A percentile compares a stretch with the other conserved stretches of the same genome.
These are phyloP conservation scores for Aspergillus uvarum DNA, from an alignment of 2,329 filamentous ascomycete genomes.

Conservation along the genomic window DNA sequence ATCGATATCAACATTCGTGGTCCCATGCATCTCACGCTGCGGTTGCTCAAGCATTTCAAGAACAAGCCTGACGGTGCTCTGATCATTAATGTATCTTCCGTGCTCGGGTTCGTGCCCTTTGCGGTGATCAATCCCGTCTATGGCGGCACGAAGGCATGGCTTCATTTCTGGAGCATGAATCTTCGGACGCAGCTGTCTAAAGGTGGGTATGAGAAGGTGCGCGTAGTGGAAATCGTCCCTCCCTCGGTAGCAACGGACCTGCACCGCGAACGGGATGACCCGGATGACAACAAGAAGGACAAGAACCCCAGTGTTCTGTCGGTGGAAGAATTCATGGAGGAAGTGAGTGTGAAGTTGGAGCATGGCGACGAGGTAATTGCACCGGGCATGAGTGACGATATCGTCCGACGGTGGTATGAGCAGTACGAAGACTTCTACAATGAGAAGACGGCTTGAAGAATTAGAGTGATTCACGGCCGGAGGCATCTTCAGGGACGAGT, in stretches of 20 bases:
- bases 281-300: slow-evolving; percentile 60
- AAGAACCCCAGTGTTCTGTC: slow-evolving; percentile 49
- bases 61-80: slow-evolving; percentile 32
- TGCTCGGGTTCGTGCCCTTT: slow-evolving; percentile 55
- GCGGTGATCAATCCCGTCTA: slow-evolving; percentile 59
- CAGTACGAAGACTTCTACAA: slow-evolving; percentile 39
- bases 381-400: slow-evolving; percentile 44
- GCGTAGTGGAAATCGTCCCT: slow-evolving; percentile 57
- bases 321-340: slow-evolving; percentile 56
- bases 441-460: slow-evolving; percentile 10
- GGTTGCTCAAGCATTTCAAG: slow-evolving; percentile 53
- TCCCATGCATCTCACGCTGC: slow-evolving; percentile 56
- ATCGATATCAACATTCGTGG: slow-evolving; percentile 60
- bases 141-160: slow-evolving; percentile 59
- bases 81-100: slow-evolving; percentile 57
- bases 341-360: slow-evolving; percentile 48
- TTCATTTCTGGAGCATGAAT: slow-evolving; percentile 59
- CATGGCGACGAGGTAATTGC: slow-evolving; percentile 51
- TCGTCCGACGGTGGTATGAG: slow-evolving; percentile 49
- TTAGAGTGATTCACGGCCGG: too few species aligned
- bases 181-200: slow-evolving; percentile 52
- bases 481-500: too few species aligned
- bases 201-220: slow-evolving; percentile 39
- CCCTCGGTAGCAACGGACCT: slow-evolving; percentile 57
- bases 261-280: slow-evolving; percentile 56